A percentile compares a stretch with the other conserved stretches of the same genome.
Conservation (phyloP, 2,329 filamentous ascomycete genomes). For the Cladosporium sp. region DNA sequence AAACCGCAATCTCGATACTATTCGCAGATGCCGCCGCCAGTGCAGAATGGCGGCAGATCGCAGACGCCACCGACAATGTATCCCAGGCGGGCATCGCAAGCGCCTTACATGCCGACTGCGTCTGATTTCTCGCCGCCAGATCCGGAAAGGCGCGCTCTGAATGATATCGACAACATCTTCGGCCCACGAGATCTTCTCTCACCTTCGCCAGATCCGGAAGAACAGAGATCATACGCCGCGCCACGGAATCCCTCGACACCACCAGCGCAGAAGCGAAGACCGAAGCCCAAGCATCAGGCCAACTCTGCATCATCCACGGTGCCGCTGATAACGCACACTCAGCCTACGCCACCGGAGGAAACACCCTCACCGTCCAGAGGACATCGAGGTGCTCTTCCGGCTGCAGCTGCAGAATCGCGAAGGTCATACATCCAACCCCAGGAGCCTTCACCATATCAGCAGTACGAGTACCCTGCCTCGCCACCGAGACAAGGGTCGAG, state of each 20-base stretch:
- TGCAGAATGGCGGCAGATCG: neutral
- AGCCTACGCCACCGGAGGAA: neutral
- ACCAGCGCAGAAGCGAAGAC: neutral
- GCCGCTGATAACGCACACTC: slow-evolving; percentile 1
- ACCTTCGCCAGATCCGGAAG: slow-evolving; percentile 27
- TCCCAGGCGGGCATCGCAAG: neutral
- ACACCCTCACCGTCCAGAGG: slow-evolving; percentile 5
- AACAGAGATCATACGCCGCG: slow-evolving; percentile 13
- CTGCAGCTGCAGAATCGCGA: slow-evolving; percentile 3
- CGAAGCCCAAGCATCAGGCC: neutral
- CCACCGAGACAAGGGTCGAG: neutral
- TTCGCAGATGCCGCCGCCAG: slow-evolving; percentile 10
- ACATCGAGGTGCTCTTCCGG: slow-evolving; percentile 16
- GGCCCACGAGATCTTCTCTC: slow-evolving; percentile 23
- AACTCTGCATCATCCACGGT: slow-evolving; percentile 3
- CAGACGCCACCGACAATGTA: neutral
- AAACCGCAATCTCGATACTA: neutral
- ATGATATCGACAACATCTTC: slow-evolving; percentile 34
- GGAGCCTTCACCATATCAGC: slow-evolving; percentile 11
- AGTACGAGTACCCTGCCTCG: slow-evolving; percentile 7
- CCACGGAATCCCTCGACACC: neutral
- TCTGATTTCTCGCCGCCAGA: slow-evolving; percentile 16
- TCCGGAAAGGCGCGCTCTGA: slow-evolving; percentile 22
- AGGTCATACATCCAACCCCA: slow-evolving; percentile 19
- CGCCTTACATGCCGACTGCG: slow-evolving; percentile 16